These are phyloP conservation scores for Geosmithia morbida DNA, from an alignment of 2,329 filamentous ascomycete species.

Conservation along the genomic window DNA sequence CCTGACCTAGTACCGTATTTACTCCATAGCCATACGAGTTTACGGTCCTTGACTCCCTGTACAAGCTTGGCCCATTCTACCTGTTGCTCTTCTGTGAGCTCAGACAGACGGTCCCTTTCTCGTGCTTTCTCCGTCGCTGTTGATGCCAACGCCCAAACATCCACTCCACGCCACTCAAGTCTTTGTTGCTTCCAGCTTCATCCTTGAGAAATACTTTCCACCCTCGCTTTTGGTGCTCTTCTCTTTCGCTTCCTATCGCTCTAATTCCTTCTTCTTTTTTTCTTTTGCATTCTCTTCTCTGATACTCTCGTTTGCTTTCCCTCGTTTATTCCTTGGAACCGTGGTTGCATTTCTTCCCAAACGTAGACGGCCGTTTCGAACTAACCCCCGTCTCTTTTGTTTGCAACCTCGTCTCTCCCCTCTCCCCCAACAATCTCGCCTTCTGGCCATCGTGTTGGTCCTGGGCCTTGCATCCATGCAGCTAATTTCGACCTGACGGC, in stretches of 20 bases:
- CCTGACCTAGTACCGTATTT: no score
- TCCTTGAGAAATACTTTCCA: background rate
- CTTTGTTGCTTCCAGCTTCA: background rate
- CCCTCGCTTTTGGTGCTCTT: constrained; percentile 1
- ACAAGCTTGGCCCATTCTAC: no score
- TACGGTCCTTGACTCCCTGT: no score
- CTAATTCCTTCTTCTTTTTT: background rate
- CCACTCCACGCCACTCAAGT: background rate
- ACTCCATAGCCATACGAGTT: no score
- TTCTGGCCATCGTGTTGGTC: no score
- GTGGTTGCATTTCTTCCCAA: background rate
- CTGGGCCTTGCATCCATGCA: background rate
- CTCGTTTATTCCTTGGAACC: background rate
- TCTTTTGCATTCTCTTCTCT: background rate
- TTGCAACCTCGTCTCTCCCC: background rate
- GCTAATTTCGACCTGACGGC: background rate
- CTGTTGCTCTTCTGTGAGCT: background rate
- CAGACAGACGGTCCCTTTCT: background rate
- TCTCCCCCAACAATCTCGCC: background rate
- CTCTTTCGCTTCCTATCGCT: no score
- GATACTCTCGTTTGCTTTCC: background rate
- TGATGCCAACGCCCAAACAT: background rate
- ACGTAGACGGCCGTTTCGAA: background rate
- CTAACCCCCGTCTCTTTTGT: no score
- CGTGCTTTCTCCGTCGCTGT: background rate